These are phyloP conservation scores for Nymphaea colorata DNA, from an alignment of 164 flowering plant species.

Conservation along the genomic window DNA sequence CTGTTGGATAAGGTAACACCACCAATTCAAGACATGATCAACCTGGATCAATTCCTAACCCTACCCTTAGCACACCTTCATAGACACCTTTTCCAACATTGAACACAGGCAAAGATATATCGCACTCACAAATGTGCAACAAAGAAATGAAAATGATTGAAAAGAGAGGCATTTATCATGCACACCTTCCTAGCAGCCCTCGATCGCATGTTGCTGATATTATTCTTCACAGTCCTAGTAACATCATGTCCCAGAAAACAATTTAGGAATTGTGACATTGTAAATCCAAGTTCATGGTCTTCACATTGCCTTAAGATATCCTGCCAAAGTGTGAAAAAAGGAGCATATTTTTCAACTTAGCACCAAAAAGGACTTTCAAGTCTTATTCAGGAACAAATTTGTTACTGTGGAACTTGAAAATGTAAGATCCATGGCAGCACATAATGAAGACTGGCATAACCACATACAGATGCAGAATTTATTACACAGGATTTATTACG, in stretches of 20 bases:
- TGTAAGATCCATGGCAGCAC: neutral
- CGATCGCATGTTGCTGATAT: constrained; percentile 19
- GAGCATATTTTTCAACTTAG: neutral
- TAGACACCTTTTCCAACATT: too few relatives aligned
- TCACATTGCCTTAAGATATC: constrained; percentile 71
- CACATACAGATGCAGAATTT: neutral
- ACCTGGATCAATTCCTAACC: too few relatives aligned
- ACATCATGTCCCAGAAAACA: constrained; percentile 73
- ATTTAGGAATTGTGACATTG: constrained; percentile 75
- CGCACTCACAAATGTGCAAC: neutral
- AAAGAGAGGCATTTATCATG: neutral
- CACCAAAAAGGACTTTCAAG: too few relatives aligned
- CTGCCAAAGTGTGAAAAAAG: constrained; percentile 22
- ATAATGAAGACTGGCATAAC: neutral
- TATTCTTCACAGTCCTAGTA: constrained; percentile 26
- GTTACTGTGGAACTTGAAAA: too few relatives aligned
- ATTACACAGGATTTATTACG: neutral
- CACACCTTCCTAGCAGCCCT: constrained; percentile 54
- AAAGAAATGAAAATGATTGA: neutral
- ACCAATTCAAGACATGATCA: too few relatives aligned
- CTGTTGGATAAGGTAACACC: too few relatives aligned
- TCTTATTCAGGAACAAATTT: too few relatives aligned
- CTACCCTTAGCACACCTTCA: too few relatives aligned
- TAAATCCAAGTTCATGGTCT: constrained; percentile 82
- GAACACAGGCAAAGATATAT: too few relatives aligned